Conservation (phyloP, 1,284 basidiomycete genomes). For the Apiotrichum gracile region DNA sequence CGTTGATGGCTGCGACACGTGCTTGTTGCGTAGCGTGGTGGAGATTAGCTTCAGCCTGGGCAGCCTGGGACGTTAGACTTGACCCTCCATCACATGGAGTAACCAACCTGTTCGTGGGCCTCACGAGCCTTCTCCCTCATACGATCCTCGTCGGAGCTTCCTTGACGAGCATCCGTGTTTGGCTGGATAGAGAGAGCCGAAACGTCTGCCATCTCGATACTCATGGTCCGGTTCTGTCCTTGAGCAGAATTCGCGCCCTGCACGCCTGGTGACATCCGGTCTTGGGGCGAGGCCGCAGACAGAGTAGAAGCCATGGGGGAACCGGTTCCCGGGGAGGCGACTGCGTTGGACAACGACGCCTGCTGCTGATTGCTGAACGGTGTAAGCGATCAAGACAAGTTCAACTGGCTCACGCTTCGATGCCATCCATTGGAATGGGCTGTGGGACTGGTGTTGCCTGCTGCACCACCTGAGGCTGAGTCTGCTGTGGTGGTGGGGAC, state of each 20-base stretch:
- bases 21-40: constrained; percentile 48
- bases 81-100: not conserved
- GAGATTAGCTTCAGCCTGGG: constrained; percentile 44
- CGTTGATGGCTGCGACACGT: constrained; percentile 47
- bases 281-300: constrained; percentile 19
- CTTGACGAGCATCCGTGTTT: constrained; percentile 19
- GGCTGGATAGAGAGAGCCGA: constrained; percentile 19
- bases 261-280: not conserved
- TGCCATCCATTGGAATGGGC: constrained; percentile 26
- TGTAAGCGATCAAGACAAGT: not conserved
- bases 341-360: constrained; percentile 2
- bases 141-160: constrained; percentile 37
- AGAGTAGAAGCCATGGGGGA: constrained; percentile 24
- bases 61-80: constrained; percentile 28
- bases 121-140: constrained; percentile 45
- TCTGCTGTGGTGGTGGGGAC: not conserved
- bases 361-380: not conserved
- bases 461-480: not conserved
- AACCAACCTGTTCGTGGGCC: constrained; percentile 45
- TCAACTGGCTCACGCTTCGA: constrained; percentile 20
- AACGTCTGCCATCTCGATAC: constrained; percentile 42
- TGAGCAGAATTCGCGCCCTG: not conserved
- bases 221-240: constrained; percentile 28
- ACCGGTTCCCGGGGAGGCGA: constrained; percentile 13
- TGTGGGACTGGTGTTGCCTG: not conserved